These are phyloP conservation scores for Taiwanofungus camphoratus DNA, from an alignment of 1,284 basidiomycete genomes.

Conservation along the genomic window DNA sequence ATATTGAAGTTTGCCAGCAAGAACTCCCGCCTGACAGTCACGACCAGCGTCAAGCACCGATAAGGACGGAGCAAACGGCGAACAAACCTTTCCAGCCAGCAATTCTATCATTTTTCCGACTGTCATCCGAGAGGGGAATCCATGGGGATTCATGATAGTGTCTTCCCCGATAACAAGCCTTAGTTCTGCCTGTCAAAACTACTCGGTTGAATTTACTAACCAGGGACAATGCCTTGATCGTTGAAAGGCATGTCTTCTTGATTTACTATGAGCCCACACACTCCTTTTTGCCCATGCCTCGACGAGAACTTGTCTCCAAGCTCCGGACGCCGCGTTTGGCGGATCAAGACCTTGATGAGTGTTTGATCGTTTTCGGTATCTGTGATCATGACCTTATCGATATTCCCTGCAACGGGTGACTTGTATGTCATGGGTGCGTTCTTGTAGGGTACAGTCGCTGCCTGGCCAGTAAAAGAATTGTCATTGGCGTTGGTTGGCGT, in stretches of 20 bases:
- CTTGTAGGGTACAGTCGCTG: constrained; percentile 78
- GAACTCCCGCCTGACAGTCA: constrained; percentile 69
- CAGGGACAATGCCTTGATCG: constrained; percentile 91
- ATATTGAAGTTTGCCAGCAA: constrained; percentile 84
- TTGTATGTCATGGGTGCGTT: constrained; percentile 91
- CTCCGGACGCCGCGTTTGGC: constrained; percentile 95
- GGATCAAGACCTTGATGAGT: constrained; percentile 97
- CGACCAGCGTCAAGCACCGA: constrained; percentile 4
- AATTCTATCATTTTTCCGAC: constrained; percentile 99
- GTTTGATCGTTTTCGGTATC: constrained; percentile 95
- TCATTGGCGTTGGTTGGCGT: constrained; percentile 88
- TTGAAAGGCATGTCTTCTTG: constrained; percentile 99
- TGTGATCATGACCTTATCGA: constrained; percentile 98
- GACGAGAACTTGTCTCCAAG: constrained; percentile 99
- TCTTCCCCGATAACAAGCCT: constrained; percentile 43
- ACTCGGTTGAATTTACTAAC: constrained; percentile 40
- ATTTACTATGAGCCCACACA: constrained; percentile 96
- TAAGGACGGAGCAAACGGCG: constrained; percentile 6
- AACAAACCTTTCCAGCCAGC: constrained; percentile 83
- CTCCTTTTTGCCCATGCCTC: constrained; percentile 98
- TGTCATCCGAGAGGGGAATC: constrained; percentile 99
- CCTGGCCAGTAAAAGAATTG: constrained; percentile 76
- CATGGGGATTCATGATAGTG: constrained; percentile 99
- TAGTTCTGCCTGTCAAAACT: constrained; percentile 2
- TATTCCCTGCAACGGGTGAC: constrained; percentile 86